Base-by-base conservation (phyloP, 2,329 filamentous ascomycete genomes). In the Aspergillus hiratsukae region DNA sequence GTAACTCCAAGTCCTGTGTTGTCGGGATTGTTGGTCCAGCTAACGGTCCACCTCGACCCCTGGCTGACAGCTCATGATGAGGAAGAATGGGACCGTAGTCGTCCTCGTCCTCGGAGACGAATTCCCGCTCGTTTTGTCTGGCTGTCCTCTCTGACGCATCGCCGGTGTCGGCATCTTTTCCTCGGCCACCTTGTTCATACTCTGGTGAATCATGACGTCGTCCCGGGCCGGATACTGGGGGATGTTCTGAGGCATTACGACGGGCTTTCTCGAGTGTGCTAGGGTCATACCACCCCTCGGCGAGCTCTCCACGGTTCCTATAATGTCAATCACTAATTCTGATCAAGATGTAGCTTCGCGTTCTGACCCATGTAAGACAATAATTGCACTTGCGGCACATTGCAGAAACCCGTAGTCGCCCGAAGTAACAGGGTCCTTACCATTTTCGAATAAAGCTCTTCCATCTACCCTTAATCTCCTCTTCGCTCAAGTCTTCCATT, bases 271-370 rank as follows among this genome's bases (percentile, higher is more conserved):
- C 72, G 59, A 90, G 84, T 61, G 86, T 89, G 56, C 83, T 83
- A 7, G 91, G 89, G 68, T 95, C 90, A 74, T 97, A 99, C 93
- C 93, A 99, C 49, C 90, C 90, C 72, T 93, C 88, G 4, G 89
- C 88, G 61, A 97, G 79, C 75, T 93, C 90, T 69, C 87, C 88
- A 66, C 85, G 84, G 77, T 99, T 99, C 86, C 86, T 88, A 64
- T 64, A 64, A 73, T 72, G 77, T 85, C 72, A 85, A 80, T 63
- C 61, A 65, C 21, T 49, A 43, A 35, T 50, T 52, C 9, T 46
- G 41, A 25, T 48, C 23, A 9, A 19, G n/a, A 29, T 37, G 8
- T 37, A 37, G 31, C 17, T 3, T 37, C 14, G 31, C 14, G 31
- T 35, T 14, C 31, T 35, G 31, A 17, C 14, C 31, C 11, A 17